Evolutionary conservation across 2,329 filamentous ascomycete species (phyloP), one percentile per base, ranked within the genome.

Genomic region (Myriosclerotinia scirpicola): DNA sequence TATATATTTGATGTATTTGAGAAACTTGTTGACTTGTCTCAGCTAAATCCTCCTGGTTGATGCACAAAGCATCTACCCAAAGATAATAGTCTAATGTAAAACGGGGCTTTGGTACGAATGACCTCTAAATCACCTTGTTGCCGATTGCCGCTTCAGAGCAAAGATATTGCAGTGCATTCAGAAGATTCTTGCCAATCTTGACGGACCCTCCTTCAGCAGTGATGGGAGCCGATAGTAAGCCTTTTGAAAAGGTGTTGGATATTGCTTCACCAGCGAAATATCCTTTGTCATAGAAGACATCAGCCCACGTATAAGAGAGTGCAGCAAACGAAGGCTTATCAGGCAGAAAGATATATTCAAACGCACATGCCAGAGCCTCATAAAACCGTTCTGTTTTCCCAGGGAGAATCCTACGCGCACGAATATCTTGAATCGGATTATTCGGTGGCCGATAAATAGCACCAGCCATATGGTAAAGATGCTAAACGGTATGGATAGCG

Each of bases 1-100:
- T 58, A 34, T 58, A n/a, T 5, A 44, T 44, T 15, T 34, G 38
- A 30, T 34, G 40, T 40, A 46, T 58, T 15, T 44, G 2, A 20
- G 55, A 58, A 11, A 44, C 40, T 22, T 58, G 15, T 11, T 58
- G 40, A 34, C 40, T 58, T 58, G 22, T 44, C 22, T 58, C 55
- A 11, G 8, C 30, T 22, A 44, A 2, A n/a, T 44, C 15, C 38
- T 34, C 40, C 30, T 58, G 22, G 22, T n/a, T 30, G 17, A 34
- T 58, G 30, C 40, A 34, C 6, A n/a, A 58, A 5, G 17, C 55
- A 58, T 58, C 40, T 44, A 11, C 40, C 40, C 40, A 46, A 34
- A 58, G 9, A n/a, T 11, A 5, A 34, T 26, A 5, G 15, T 59
- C 55, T 59, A 3, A 30, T 46, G 40, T n/a, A 46, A 46, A 58